Percentiles rank a stretch among this genome's conserved stretches.
Evolutionary conservation across 1,139 yeast species (phyloP).

Genomic region (Schwanniomyces etchellsii): DNA sequence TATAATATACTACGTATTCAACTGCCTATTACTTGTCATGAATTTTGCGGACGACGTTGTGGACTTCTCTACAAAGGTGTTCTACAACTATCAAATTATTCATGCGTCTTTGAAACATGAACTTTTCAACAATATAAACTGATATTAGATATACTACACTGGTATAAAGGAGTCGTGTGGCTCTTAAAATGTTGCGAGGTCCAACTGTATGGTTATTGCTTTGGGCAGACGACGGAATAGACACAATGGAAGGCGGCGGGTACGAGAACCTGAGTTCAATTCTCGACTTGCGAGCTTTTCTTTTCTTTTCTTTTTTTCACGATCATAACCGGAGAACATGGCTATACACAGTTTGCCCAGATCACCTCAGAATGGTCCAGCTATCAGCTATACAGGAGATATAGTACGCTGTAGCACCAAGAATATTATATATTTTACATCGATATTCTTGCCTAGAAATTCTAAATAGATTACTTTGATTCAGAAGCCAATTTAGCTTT

Average conservation of each 20-base stretch:
- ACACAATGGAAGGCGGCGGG: slow-evolving; percentile 6
- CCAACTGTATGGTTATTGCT: slow-evolving; percentile 16
- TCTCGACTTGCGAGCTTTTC: slow-evolving; percentile 13
- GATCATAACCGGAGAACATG: too few relatives aligned
- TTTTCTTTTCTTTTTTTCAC: slow-evolving; percentile 3
- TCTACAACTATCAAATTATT: slow-evolving; percentile 18
- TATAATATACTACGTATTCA: slow-evolving; percentile 22
- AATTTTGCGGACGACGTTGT: slow-evolving; percentile 18
- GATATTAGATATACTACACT: background rate
- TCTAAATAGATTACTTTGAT: too few relatives aligned
- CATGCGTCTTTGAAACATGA: slow-evolving; percentile 22
- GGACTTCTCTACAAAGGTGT: slow-evolving; percentile 16
- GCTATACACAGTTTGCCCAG: too few relatives aligned
- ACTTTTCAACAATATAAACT: slow-evolving; percentile 27
- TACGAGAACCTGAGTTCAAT: slow-evolving; percentile 16
- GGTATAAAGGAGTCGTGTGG: background rate
- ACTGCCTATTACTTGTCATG: slow-evolving; percentile 20
- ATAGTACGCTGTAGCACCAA: too few relatives aligned
- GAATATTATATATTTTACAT: background rate
- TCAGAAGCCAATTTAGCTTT: slow-evolving; percentile 55
- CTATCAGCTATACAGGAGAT: too few relatives aligned
- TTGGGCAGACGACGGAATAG: slow-evolving; percentile 9
- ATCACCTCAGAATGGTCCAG: too few relatives aligned
- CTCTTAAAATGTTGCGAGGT: slow-evolving; percentile 16
- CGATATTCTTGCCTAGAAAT: background rate